Evolutionary conservation across 179 eudicot species (phyloP), one percentile per base, ranked within the genome.

Genomic region (Drosera spatulata): DNA sequence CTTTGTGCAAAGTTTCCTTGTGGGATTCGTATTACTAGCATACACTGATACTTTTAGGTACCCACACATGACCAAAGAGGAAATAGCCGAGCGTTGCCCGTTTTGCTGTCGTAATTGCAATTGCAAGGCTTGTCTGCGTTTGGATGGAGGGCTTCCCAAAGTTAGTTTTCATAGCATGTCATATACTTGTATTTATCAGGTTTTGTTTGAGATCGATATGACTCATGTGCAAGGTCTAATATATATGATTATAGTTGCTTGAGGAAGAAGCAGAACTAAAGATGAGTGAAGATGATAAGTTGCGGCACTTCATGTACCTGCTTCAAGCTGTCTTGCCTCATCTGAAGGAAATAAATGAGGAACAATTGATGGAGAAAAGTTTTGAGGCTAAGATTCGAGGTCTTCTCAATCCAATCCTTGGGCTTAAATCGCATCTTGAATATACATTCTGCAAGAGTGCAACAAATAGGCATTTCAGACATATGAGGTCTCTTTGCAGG

Each of bases 341-440:
- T 58, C 53, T 86, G 53, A 74, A 71, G 68, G 68, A 71, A 58
- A 67, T 84, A 13, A 77, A 88, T 48, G 70, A 78, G 61, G 83
- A 84, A 57, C 93, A 87, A 43, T 56, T 62, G 64, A 53, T 48
- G 71, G 90, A 90, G 69, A 80, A 66, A 76, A 76, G 73, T 58
- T 61, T 73, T 4, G 96, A 87, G 68, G 94, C 94, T 53, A 75
- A 70, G 61, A 63, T 83, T 58, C 84, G 74, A 77, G 96, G 97
- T 90, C 14, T 22, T 22, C 33, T 22, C 33, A 7, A 6, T 52
- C 13, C 37, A 52, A 2, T 52, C 7, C 33, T 6, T 47, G 7
- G 43, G 38, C 38, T 40, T 45, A 14, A 33, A 44, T 10, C 10
- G 14, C 33, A 40, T 46, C 48, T 42, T 58, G 33, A 22, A 22